Percentiles rank a stretch among this genome's conserved stretches.
phyloP scores from a whole-genome alignment of 73 alveolate genomes.

The Effrenium voratum region DNA sequence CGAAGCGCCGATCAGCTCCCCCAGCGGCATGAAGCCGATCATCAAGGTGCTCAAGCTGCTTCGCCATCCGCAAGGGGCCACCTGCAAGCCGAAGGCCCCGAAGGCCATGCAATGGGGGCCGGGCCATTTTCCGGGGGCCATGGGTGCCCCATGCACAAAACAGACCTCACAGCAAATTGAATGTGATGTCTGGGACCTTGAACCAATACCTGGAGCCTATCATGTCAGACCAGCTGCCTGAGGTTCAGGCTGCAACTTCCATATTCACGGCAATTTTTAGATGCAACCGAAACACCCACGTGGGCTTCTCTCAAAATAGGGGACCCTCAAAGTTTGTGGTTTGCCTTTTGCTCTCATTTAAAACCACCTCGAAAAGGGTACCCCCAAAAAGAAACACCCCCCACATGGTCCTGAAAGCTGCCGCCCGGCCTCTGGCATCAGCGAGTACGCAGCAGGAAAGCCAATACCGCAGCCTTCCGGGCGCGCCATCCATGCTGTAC shows the following conservation, averaged over 20 bases:
- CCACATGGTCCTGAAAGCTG: background rate
- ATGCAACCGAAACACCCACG: background rate
- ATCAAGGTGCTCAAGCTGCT: conserved; percentile 86
- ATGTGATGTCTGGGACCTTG: no score
- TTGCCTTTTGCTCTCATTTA: no score
- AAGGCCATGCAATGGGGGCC: no score
- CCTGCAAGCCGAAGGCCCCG: background rate
- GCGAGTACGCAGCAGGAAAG: conserved; percentile 89
- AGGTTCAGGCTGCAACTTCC: background rate
- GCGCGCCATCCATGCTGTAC: no score
- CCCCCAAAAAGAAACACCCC: background rate
- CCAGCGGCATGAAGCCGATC: conserved; percentile 94
- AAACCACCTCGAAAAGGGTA: background rate
- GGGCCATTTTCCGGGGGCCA: no score
- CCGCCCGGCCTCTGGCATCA: conserved; percentile 77
- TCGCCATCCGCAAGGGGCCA: conserved; percentile 45
- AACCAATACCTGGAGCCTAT: no score
- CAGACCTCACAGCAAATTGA: no score
- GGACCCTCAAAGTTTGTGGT: no score
- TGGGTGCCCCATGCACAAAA: no score
- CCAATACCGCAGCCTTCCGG: conserved; percentile 86
- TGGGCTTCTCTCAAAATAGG: no score
- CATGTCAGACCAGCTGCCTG: background rate
- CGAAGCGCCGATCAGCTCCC: conserved; percentile 77
- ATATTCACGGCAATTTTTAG: background rate